A percentile compares a stretch with the other conserved stretches of the same genome.
Conservation (phyloP, 306 rosid genomes). For the Trichosanthes truncata region DNA sequence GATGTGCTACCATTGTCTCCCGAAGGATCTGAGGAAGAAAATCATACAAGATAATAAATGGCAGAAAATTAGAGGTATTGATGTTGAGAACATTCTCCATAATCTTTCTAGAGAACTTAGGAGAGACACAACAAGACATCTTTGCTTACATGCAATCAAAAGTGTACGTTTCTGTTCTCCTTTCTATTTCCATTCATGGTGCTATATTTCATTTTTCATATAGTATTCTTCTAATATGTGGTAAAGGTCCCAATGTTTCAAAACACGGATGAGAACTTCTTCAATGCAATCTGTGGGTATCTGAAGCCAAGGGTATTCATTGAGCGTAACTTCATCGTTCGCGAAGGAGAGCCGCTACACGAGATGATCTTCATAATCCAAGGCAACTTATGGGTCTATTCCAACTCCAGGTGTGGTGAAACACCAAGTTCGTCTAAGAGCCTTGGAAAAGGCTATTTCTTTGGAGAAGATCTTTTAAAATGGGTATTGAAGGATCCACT, state of each 20-base stretch:
- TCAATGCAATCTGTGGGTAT: conserved; percentile 3
- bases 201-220: no score
- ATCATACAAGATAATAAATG: conserved; percentile 7
- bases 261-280: not conserved
- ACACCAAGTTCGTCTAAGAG: not conserved
- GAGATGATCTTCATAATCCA: conserved; percentile 15
- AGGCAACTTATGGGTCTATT: conserved; percentile 3
- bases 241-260: conserved; percentile 13
- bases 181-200: not conserved
- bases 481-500: not conserved
- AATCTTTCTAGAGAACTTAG: conserved; percentile 6
- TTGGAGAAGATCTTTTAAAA: conserved; percentile 15
- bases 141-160: conserved; percentile 43
- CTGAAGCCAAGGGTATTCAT: conserved; percentile 8
- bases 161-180: conserved; percentile 27
- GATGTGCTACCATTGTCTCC: conserved; percentile 13
- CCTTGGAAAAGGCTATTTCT: not conserved
- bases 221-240: conserved; percentile 29
- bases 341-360: conserved; percentile 13
- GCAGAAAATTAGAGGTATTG: conserved; percentile 3
- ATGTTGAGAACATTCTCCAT: not conserved
- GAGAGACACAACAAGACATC: conserved; percentile 33
- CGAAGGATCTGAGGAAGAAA: not conserved
- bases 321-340: conserved; percentile 3
- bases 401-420: not conserved